Percentiles rank a stretch among this genome's conserved stretches.
Evolutionary conservation across 2,329 filamentous ascomycete genomes (phyloP).

Genomic region (Microdochium bolleyi): DNA sequence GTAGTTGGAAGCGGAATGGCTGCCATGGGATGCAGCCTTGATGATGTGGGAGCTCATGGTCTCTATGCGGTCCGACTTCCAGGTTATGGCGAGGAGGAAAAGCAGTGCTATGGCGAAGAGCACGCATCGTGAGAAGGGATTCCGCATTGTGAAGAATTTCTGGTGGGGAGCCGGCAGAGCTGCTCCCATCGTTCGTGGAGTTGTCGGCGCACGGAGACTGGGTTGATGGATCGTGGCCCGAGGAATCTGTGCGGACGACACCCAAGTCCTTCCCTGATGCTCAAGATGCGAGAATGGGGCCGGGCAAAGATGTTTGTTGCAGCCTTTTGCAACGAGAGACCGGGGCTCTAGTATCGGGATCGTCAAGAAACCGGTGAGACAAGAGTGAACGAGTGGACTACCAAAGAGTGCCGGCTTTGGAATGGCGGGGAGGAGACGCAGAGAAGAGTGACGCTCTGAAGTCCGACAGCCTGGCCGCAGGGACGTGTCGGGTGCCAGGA

Average conservation of each 20-base stretch:
- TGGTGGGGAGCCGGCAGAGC: slow-evolving; percentile 29
- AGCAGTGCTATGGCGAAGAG: slow-evolving; percentile 33
- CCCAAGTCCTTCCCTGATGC: no score
- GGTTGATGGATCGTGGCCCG: not conserved
- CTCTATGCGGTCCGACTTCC: slow-evolving; percentile 31
- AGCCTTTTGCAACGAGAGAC: not conserved
- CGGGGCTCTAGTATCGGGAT: not conserved
- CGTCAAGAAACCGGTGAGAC: not conserved
- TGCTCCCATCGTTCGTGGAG: slow-evolving; percentile 24
- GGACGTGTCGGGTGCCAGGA: not conserved
- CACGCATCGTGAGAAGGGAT: slow-evolving; percentile 36
- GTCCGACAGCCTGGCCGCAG: not conserved
- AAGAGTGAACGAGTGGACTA: not conserved
- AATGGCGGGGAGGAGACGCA: not conserved
- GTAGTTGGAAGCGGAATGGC: slow-evolving; percentile 15
- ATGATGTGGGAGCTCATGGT: slow-evolving; percentile 30
- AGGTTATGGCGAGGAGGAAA: slow-evolving; percentile 29
- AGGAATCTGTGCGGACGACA: no score
- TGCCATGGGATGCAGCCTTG: slow-evolving; percentile 27
- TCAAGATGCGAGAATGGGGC: no score
- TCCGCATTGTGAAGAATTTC: slow-evolving; percentile 38
- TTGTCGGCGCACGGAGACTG: not conserved
- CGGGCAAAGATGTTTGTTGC: not conserved
- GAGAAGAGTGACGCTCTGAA: not conserved
- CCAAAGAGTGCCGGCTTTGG: not conserved